Percentiles rank a stretch among this genome's conserved stretches.
Evolutionary conservation across 1,139 yeast genomes (phyloP).

Genomic region (Debaryomyces subglobosus): DNA sequence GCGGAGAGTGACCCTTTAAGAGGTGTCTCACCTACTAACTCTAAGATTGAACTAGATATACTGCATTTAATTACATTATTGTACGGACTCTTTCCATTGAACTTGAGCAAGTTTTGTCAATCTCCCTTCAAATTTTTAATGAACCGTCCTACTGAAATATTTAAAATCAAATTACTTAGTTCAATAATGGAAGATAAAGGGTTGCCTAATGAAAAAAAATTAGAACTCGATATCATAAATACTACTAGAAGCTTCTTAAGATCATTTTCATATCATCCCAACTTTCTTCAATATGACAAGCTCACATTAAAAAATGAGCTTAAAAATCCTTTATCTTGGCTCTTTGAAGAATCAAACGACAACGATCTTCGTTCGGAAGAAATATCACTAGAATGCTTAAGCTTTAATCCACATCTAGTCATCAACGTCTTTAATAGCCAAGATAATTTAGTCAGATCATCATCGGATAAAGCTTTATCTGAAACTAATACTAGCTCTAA

Average conservation of each 20-base stretch:
- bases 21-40: background rate
- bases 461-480: background rate
- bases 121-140: conserved; percentile 34
- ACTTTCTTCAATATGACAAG: conserved; percentile 34
- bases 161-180: conserved; percentile 13
- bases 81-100: conserved; percentile 65
- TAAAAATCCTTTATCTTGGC: conserved; percentile 40
- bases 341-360: conserved; percentile 22
- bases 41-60: conserved; percentile 23
- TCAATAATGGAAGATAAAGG: conserved; percentile 10
- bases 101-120: conserved; percentile 46
- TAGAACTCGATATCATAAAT: conserved; percentile 11
- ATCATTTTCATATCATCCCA: conserved; percentile 52
- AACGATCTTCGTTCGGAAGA: conserved; percentile 33
- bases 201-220: conserved; percentile 13
- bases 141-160: conserved; percentile 14
- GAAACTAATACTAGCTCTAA: background rate
- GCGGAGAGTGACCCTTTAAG: conserved; percentile 13
- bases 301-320: conserved; percentile 44
- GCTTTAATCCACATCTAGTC: conserved; percentile 28
- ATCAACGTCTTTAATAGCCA: background rate
- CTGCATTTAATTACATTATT: conserved; percentile 43
- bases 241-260: conserved; percentile 17
- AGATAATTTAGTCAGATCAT: background rate
- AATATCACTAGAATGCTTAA: conserved; percentile 36